A percentile compares a stretch with the other conserved stretches of the same genome.
Evolutionary conservation across 164 flowering plant genomes (phyloP).

Genomic region (Chloranthus sessilifolius): DNA sequence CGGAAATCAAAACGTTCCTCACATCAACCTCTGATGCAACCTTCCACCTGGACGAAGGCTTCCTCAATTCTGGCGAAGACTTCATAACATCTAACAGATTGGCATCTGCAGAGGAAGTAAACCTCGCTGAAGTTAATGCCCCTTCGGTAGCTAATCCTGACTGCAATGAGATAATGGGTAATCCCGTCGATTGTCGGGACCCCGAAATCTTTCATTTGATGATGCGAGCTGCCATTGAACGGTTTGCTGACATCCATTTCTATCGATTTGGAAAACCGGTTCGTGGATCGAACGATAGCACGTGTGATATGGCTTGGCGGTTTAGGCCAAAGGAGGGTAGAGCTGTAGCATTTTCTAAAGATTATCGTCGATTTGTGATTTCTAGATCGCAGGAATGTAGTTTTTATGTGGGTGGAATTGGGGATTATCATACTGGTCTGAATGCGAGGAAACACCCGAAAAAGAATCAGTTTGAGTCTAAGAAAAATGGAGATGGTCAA

Average conservation of each 20-base stretch:
- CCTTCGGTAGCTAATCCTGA: too few relatives aligned
- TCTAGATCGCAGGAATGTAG: constrained; percentile 55
- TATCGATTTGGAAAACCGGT: constrained; percentile 83
- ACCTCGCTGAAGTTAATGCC: constrained; percentile 44
- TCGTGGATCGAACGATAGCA: constrained; percentile 45
- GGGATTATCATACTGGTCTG: constrained; percentile 79
- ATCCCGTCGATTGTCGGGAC: constrained; percentile 60
- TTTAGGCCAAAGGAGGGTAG: constrained; percentile 91
- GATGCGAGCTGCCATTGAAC: constrained; percentile 71
- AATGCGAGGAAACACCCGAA: constrained; percentile 85
- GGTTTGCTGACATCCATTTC: constrained; percentile 77
- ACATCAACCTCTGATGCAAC: constrained; percentile 81
- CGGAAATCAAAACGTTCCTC: constrained; percentile 59
- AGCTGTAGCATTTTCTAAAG: constrained; percentile 73
- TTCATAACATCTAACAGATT: constrained; percentile 58
- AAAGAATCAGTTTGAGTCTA: constrained; percentile 51
- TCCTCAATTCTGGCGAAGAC: constrained; percentile 80
- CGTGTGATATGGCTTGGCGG: constrained; percentile 97
- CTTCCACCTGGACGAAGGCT: constrained; percentile 54
- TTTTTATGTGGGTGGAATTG: constrained; percentile 47
- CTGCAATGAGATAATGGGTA: constrained; percentile 34
- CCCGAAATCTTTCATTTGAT: constrained; percentile 77
- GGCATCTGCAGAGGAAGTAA: constrained; percentile 44
- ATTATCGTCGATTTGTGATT: constrained; percentile 72
- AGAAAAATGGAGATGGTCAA: constrained; percentile 21